Conservation (phyloP, 2,329 filamentous ascomycete species). For the Trichoderma sp. region DNA sequence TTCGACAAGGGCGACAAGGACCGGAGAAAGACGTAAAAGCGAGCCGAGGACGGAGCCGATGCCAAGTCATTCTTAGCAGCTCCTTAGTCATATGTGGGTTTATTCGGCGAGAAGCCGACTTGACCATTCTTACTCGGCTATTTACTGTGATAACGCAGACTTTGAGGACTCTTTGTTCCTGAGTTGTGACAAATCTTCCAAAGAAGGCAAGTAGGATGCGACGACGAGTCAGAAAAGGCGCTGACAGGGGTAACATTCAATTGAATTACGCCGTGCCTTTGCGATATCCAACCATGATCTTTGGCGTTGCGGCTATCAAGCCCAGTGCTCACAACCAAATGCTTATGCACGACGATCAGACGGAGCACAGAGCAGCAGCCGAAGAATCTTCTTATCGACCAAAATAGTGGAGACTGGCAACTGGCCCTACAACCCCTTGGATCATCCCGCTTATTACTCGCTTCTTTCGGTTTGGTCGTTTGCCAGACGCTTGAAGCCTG, state of each 20-base stretch:
- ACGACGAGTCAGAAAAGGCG: neutral
- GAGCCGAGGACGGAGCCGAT: conserved; percentile 13
- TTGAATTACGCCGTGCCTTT: neutral
- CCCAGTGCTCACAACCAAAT: neutral
- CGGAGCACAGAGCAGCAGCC: neutral
- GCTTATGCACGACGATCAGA: neutral
- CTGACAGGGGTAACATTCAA: neutral
- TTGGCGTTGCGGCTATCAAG: neutral
- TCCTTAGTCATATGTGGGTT: neutral
- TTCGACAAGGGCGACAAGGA: neutral
- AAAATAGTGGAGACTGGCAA: neutral
- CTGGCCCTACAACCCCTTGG: neutral
- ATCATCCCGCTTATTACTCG: neutral
- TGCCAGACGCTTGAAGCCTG: neutral
- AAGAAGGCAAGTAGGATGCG: neutral
- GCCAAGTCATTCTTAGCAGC: neutral
- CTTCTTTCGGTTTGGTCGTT: neutral
- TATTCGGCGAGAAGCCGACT: neutral
- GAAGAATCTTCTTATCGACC: neutral
- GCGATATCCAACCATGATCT: neutral
- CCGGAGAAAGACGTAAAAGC: conserved; percentile 1
- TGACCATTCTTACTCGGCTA: neutral
- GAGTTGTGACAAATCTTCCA: neutral
- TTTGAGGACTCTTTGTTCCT: neutral
- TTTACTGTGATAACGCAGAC: neutral